Evolutionary conservation across 352 stramenopile genomes (phyloP).

Genomic region (Globisporangium echinulatum): DNA sequence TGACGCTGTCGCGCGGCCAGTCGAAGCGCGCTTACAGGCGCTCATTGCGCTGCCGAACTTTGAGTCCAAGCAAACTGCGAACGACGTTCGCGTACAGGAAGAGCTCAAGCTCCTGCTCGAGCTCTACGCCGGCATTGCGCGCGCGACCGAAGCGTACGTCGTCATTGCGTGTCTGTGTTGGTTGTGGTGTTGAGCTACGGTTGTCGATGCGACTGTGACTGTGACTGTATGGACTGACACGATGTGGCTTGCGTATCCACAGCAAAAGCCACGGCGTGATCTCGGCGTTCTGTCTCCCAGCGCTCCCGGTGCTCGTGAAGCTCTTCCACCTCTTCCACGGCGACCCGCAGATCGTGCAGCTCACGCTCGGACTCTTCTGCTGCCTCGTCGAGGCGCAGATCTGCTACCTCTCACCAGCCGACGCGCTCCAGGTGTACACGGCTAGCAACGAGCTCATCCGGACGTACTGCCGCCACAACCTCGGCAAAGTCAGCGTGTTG

Average conservation of each 20-base stretch:
- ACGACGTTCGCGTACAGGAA: conserved; percentile 61
- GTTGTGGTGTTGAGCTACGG: background rate
- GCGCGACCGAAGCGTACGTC: conserved; percentile 58
- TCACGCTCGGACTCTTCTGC: conserved; percentile 76
- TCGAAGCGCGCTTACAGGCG: conserved; percentile 42
- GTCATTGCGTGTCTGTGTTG: background rate
- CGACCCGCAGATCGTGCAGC: conserved; percentile 64
- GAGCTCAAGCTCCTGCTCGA: conserved; percentile 75
- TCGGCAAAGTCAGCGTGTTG: conserved; percentile 60
- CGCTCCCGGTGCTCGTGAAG: conserved; percentile 65
- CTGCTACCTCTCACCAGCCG: conserved; percentile 57
- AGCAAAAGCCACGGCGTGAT: conserved; percentile 54
- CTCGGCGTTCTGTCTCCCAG: conserved; percentile 57
- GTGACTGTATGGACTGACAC: too few species aligned
- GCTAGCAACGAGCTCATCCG: conserved; percentile 66
- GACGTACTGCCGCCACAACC: conserved; percentile 60
- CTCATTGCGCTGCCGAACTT: conserved; percentile 55
- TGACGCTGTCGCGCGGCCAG: conserved; percentile 39
- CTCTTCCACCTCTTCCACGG: conserved; percentile 72
- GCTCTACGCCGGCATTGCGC: conserved; percentile 71
- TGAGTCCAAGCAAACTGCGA: conserved; percentile 48
- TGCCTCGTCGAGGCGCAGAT: conserved; percentile 76
- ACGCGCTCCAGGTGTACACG: conserved; percentile 69
- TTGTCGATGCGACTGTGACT: too few species aligned
- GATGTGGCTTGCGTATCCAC: background rate